These are phyloP conservation scores for Ustilago shanxiensis DNA, from an alignment of 1,284 basidiomycete genomes.

Conservation along the genomic window DNA sequence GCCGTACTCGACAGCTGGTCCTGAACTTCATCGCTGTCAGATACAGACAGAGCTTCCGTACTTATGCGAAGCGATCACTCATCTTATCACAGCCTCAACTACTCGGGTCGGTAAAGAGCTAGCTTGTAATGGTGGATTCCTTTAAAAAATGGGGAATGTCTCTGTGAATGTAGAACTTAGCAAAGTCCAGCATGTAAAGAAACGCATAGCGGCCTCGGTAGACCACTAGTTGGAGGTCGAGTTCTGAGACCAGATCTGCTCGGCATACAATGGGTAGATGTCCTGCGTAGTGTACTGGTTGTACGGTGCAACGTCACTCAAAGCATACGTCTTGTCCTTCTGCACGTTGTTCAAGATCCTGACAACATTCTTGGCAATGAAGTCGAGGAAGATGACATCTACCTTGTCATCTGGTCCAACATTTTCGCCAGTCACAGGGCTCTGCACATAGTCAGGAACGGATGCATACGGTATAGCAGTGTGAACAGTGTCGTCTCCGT, in stretches of 20 bases:
- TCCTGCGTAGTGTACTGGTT: constrained; percentile 64
- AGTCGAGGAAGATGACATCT: constrained; percentile 58
- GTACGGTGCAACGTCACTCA: constrained; percentile 48
- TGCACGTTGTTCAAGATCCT: constrained; percentile 44
- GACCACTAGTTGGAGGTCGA: constrained; percentile 1
- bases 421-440: constrained; percentile 23
- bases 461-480: constrained; percentile 45
- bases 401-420: constrained; percentile 28
- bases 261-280: constrained; percentile 62
- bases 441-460: constrained; percentile 63
- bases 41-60: constrained; percentile 1
- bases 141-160: neutral
- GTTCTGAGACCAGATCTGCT: constrained; percentile 51
- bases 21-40: neutral
- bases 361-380: constrained; percentile 48
- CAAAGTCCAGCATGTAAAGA: too few species aligned
- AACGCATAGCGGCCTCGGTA: neutral
- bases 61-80: too few species aligned
- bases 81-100: neutral
- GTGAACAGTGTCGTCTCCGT: constrained; percentile 63
- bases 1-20: neutral
- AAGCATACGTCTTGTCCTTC: constrained; percentile 38
- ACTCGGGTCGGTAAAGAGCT: neutral
- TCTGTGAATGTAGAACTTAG: neutral
- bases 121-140: neutral